Conservation (phyloP, 1,284 basidiomycete species). For the Ganoderma leucocontextum region DNA sequence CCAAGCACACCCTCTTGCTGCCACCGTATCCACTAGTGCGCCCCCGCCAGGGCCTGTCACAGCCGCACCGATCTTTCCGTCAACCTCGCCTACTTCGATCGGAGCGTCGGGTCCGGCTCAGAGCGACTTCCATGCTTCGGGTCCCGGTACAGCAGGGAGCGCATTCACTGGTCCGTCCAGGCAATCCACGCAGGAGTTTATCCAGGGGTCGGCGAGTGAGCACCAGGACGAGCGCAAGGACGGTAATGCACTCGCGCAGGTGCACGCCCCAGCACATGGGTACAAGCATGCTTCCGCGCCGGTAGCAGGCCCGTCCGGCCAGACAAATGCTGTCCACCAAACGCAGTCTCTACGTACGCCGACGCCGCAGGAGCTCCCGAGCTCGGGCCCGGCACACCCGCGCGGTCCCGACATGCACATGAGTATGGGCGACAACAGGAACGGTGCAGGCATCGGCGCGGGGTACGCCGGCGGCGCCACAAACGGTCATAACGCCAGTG, state of each 20-base stretch:
- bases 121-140: neutral
- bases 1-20: neutral
- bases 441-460: slow-evolving; percentile 3
- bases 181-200: neutral
- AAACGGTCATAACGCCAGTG: neutral
- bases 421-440: neutral
- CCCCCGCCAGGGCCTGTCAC: slow-evolving; percentile 2
- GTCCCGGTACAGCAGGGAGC: neutral
- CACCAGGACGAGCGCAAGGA: slow-evolving; percentile 2
- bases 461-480: neutral
- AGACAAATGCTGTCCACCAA: neutral
- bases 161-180: slow-evolving; percentile 26
- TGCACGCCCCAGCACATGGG: neutral
- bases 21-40: neutral
- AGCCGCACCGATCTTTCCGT: slow-evolving; percentile 1
- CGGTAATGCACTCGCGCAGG: neutral
- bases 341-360: neutral
- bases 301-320: slow-evolving; percentile 10
- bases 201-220: slow-evolving; percentile 22
- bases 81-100: neutral
- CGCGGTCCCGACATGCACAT: neutral
- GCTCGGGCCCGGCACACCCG: neutral
- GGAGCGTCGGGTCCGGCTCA: neutral
- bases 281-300: neutral
- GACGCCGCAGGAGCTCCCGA: neutral